These are phyloP conservation scores for Hypholoma sublateritium DNA, from an alignment of 768 basidiomycete genomes.

Conservation along the genomic window DNA sequence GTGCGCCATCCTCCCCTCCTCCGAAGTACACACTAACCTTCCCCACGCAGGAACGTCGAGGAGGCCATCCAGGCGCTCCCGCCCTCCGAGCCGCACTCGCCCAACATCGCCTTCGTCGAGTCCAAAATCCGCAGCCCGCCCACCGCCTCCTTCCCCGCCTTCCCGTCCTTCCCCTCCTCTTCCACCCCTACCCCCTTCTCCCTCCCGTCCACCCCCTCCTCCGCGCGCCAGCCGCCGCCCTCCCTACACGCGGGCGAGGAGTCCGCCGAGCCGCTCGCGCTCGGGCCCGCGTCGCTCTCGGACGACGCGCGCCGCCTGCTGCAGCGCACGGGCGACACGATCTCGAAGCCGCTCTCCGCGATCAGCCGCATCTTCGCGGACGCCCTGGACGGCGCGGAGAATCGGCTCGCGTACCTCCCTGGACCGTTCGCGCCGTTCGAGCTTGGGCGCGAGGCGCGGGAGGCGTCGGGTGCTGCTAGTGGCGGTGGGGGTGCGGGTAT, in stretches of 20 bases:
- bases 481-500: constrained; percentile 20
- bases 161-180: no score
- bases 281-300: constrained; percentile 49
- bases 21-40: background rate
- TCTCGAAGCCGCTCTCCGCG: constrained; percentile 88
- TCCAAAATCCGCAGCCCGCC: constrained; percentile 16
- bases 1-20: constrained; percentile 29
- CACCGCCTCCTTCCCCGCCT: background rate
- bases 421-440: constrained; percentile 73
- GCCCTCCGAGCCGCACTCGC: constrained; percentile 39
- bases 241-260: constrained; percentile 81
- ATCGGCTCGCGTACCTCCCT: constrained; percentile 61
- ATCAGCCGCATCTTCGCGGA: constrained; percentile 87
- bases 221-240: constrained; percentile 6
- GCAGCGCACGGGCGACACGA: constrained; percentile 87
- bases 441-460: constrained; percentile 50
- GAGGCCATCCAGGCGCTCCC: constrained; percentile 51
- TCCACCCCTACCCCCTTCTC: no score
- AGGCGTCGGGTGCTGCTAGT: constrained; percentile 25
- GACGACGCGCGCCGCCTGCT: constrained; percentile 82
- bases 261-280: constrained; percentile 76
- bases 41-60: constrained; percentile 51
- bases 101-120: constrained; percentile 28
- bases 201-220: no score
- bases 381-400: constrained; percentile 72